phyloP scores from a whole-genome alignment of 2,329 filamentous ascomycete species.

The Aspergillus brasiliensis region DNA sequence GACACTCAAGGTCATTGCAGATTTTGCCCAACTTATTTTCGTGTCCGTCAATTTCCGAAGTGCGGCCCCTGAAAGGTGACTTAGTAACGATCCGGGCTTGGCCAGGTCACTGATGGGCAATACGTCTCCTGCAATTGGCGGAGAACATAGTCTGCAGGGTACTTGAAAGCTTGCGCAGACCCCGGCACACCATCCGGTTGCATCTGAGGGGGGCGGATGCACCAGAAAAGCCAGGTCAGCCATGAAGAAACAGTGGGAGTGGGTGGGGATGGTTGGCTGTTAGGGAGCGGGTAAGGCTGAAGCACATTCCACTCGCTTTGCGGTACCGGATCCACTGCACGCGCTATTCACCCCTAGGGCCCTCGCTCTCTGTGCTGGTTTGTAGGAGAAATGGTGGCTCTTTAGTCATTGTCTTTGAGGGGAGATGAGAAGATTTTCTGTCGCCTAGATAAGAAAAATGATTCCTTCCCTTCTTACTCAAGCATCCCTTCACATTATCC shows the following conservation, averaged over 20 bases:
- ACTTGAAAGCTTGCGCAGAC: background rate
- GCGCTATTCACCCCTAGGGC: background rate
- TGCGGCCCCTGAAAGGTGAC: background rate
- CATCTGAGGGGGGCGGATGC: background rate
- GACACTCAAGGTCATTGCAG: background rate
- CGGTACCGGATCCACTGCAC: background rate
- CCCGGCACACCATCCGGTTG: background rate
- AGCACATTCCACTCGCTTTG: background rate
- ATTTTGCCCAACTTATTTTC: background rate
- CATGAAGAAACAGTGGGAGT: background rate
- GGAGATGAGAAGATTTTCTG: background rate
- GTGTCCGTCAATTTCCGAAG: background rate
- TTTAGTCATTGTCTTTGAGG: background rate
- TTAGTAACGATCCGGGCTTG: background rate
- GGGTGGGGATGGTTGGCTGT: slow-evolving; percentile 1
- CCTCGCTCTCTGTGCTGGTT: background rate
- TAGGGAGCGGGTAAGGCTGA: slow-evolving; percentile 10
- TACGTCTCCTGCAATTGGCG: background rate
- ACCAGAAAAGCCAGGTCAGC: background rate
- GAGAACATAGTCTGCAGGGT: background rate
- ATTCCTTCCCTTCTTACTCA: background rate
- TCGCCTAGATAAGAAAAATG: background rate
- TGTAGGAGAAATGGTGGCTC: background rate
- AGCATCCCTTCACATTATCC: background rate
- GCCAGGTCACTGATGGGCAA: background rate